phyloP scores from a whole-genome alignment of 495 filamentous ascomycete genomes.

The Penicillium turbatum region DNA sequence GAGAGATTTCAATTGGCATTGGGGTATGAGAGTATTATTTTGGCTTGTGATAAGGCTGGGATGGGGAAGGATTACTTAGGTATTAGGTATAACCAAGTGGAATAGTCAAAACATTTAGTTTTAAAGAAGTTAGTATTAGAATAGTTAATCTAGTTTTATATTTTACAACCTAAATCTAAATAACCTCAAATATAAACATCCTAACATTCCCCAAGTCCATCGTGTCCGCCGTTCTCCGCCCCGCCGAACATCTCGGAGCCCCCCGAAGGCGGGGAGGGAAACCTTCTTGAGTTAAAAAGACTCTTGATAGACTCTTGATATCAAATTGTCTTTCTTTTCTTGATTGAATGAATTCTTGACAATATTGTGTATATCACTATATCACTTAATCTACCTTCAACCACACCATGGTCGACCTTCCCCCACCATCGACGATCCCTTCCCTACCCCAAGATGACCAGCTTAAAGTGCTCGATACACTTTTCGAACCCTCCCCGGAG shows the following conservation, averaged over 20 bases:
- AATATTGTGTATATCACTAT: not conserved
- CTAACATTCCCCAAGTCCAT: not conserved
- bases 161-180: too few species aligned
- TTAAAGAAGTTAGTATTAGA: too few species aligned
- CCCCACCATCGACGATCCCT: conserved; percentile 48
- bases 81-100: too few species aligned
- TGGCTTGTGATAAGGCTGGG: too few species aligned
- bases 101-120: too few species aligned
- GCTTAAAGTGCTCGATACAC: conserved; percentile 65
- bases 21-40: not conserved
- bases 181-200: too few species aligned
- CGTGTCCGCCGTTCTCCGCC: conserved; percentile 17
- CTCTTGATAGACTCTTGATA: too few species aligned
- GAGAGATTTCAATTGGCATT: not conserved
- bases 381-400: not conserved
- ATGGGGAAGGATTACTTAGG: too few species aligned
- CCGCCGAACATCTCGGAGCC: conserved; percentile 24
- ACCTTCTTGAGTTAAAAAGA: not conserved
- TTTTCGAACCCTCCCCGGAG: conserved; percentile 80
- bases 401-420: conserved; percentile 39
- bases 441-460: conserved; percentile 53
- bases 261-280: conserved; percentile 28
- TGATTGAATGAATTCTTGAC: too few species aligned
- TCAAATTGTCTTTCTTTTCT: too few species aligned
- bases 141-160: too few species aligned